Evolutionary conservation across 1,139 yeast genomes (phyloP), one percentile per base, ranked within the genome.

Genomic region (Cylindricascospora bacillispora): DNA sequence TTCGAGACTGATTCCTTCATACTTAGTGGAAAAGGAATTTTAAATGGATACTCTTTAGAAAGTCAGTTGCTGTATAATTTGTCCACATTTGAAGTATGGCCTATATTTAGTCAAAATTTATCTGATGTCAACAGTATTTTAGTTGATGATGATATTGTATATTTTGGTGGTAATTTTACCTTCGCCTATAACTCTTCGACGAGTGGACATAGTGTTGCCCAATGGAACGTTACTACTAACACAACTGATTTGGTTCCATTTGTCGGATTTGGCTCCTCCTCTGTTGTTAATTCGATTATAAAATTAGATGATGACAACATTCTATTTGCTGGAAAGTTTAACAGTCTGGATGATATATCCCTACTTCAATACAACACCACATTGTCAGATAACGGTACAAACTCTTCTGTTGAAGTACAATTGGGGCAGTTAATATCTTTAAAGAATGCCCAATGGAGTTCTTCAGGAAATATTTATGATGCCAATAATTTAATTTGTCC

Each of bases 251-350:
- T 68, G 6, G 62, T 82, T 1, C 75, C 80, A 1, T 89, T 89
- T 56, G 67, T 68, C 23, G 98, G 98, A 0, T 85, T 89, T 50
- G 76, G 76, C 6, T 47, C 63, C 25, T 62, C 69, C 34, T 62
- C 89, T 1, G 40, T 48, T 1, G 67, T 89, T 13, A 73, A 75
- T 39, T 63, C 92, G n/a, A 85, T 89, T 22, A 42, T 70, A 1
- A 64, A 66, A 34, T 50, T 71, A 17, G 57, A 63, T 16, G 59
- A 62, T 23, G 62, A 64, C 22, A 59, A 57, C 33, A 63, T 89
- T 10, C 51, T 89, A 12, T 89, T 85, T 57, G 93, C 93, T 3
- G 98, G 98, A 13, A 40, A 57, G 4, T 85, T 89, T 48, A 46
- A 63, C 35, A 67, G 75, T 5, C 60, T 85, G 30, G 92, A 81